Percentiles rank a stretch among this genome's conserved stretches.
Evolutionary conservation across 2,329 filamentous ascomycete genomes (phyloP).

Genomic region (Orbilia oligospora): DNA sequence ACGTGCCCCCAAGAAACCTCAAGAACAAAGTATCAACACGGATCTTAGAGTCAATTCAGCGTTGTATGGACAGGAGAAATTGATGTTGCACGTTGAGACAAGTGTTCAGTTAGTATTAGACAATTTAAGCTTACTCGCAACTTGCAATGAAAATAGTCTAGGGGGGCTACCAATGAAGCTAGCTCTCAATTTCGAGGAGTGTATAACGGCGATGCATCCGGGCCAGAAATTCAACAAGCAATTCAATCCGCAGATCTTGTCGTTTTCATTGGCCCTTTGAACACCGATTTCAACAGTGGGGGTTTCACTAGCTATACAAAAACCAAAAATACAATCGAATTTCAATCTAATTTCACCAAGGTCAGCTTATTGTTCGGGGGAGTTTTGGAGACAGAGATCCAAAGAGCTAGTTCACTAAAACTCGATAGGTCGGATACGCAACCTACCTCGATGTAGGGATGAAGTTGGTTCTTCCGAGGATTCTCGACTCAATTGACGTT

Average conservation of each 20-base stretch:
- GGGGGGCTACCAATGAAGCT: constrained; percentile 85
- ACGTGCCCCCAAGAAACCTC: neutral
- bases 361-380: constrained; percentile 66
- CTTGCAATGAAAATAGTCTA: constrained; percentile 66
- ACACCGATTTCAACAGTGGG: constrained; percentile 85
- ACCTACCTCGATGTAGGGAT: constrained; percentile 84
- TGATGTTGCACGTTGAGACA: too few species aligned
- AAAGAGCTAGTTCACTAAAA: too few species aligned
- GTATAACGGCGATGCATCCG: constrained; percentile 82
- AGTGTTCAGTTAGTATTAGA: too few species aligned
- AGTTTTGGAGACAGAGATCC: too few species aligned
- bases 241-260: constrained; percentile 80
- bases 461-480: constrained; percentile 81
- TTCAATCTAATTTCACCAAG: constrained; percentile 80
- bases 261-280: constrained; percentile 77
- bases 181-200: constrained; percentile 84
- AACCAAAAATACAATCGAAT: constrained; percentile 82
- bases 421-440: constrained; percentile 75
- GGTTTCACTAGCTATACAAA: constrained; percentile 85
- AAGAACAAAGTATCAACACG: neutral
- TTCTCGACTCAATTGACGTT: constrained; percentile 66
- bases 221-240: constrained; percentile 74
- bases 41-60: too few species aligned
- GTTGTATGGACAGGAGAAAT: too few species aligned
- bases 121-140: neutral